Evolutionary conservation across 108 stramenopile species (phyloP), one percentile per base, ranked within the genome.

Genomic region (Fistulifera pelliculosa): DNA sequence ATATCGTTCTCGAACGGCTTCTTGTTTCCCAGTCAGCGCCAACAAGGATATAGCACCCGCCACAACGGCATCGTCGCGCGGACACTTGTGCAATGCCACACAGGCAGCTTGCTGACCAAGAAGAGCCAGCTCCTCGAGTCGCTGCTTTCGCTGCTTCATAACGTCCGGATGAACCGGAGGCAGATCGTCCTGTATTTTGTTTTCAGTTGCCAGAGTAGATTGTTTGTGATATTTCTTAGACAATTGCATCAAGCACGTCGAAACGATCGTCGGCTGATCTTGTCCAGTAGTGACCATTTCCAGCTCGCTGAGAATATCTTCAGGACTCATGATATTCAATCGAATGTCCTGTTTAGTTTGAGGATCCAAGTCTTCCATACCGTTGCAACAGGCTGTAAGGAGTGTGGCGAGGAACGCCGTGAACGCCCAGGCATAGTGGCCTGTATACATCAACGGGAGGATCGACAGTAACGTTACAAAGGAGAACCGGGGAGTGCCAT

Each of bases 31-130:
- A 19, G 77, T 49, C 40, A 81, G 41, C 15, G 98, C 96, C 22
- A 97, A 56, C 17, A 98, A 75, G n/a, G 86, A 77, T 65, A 96
- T 83, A 2, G 94, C 84, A 14, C 90, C 90, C 7, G 80, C 77
- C 55, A 98, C 92, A 13, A 95, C 73, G 24, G 94, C 84, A 53
- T 95, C 93, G 27, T 71, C 77, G 12, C 56, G 24, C 1, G 66
- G 62, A 57, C 47, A 64, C 2, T 60, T 21, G 26, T 66, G 58
- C 13, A 73, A 47, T 8, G 58, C 54, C 16, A 55, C 19, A 27
- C 61, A 78, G 0, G 62, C 65, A 0, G 68, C 62, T 45, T 73
- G 56, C 52, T 73, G 77, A 53, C 69, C 66, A 16, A 58, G 4
- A 2, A 73, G 28, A 22, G 65, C 60, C 31, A 35, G 31, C 8